Base-by-base conservation (phyloP, 192 early-diverging fungal genomes). In the Coemansia sp. region DNA sequence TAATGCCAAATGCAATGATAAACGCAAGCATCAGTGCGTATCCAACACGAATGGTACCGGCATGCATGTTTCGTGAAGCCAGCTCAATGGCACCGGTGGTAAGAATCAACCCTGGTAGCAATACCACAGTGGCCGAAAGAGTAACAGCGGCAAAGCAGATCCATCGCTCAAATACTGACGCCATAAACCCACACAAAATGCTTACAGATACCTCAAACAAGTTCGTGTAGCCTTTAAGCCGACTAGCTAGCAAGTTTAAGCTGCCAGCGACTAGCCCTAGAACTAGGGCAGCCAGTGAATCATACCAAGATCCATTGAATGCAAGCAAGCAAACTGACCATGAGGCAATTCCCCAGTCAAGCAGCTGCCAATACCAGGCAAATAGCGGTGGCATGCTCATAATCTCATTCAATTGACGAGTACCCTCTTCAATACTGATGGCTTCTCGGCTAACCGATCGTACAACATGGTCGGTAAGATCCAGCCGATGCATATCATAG, bases 81-180 rank as follows among this genome's bases (percentile, higher is more conserved):
- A 95, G 63, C 65, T 95, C 93, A 66, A 92, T 91, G 45, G 93
- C 83, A 11, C 85, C 68, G 28, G 85, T 80, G 0, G 93, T 96
- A 16, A 95, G 62, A 3, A 82, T 57, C 30, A 92, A 72, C 10
- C 93, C 93, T 9, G 86, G 83, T 2, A 87, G 65, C 19, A 83
- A 53, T 36, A 85, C 67, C 5, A 88, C 80, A 19, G 83, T 80
- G 11, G 84, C 82, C 0, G 85, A 80, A 3, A 88, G 59, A 0
- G 81, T 57, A 3, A 85, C 84, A 0, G 85, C 77, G 16, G 78
- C 63, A 53, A 81, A 87, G 58, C 84, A 86, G 16, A 86, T 67
- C 36, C 79, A 68, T 0, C 71, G 61, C 2, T 61, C 53, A 45
- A 87, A 60, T 1, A 78, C 71, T 5, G 81, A 65, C 11, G 78